phyloP scores from a whole-genome alignment of 352 stramenopile species.

The Pythium dissotocum region DNA sequence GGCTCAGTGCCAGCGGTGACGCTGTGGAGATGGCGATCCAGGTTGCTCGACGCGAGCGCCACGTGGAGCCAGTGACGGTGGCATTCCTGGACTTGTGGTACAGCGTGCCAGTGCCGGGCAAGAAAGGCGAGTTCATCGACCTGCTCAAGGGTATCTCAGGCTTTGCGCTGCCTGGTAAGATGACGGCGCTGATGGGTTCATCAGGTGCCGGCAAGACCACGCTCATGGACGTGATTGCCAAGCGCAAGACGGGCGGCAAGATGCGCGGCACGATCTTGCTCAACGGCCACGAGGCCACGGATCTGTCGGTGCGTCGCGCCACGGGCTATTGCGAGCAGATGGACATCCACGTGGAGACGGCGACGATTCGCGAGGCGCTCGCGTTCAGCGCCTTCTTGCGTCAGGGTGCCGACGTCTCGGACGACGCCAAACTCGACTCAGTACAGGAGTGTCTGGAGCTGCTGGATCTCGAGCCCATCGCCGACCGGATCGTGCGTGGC shows the following conservation, averaged over 20 bases:
- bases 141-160: slow-evolving; percentile 42
- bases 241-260: slow-evolving; percentile 83
- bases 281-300: slow-evolving; percentile 24
- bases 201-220: slow-evolving; percentile 86
- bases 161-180: slow-evolving; percentile 33
- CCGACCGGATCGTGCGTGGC: slow-evolving; percentile 38
- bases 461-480: slow-evolving; percentile 35
- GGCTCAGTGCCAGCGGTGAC: too few relatives aligned
- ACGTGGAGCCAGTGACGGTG: too few relatives aligned
- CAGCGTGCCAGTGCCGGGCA: too few relatives aligned
- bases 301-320: slow-evolving; percentile 21
- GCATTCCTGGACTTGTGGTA: too few relatives aligned
- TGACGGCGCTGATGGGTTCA: slow-evolving; percentile 48
- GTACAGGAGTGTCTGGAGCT: slow-evolving; percentile 46
- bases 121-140: too few relatives aligned
- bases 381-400: slow-evolving; percentile 91
- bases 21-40: too few relatives aligned
- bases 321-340: slow-evolving; percentile 61
- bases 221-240: slow-evolving; percentile 89
- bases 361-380: slow-evolving; percentile 91
- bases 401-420: slow-evolving; percentile 31
- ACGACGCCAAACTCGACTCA: slow-evolving; percentile 36
- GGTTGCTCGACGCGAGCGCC: too few relatives aligned
- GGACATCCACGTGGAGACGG: slow-evolving; percentile 81
- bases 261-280: slow-evolving; percentile 53